These are phyloP conservation scores for Trichoderma lentiforme DNA, from an alignment of 2,329 filamentous ascomycete genomes.

Conservation along the genomic window DNA sequence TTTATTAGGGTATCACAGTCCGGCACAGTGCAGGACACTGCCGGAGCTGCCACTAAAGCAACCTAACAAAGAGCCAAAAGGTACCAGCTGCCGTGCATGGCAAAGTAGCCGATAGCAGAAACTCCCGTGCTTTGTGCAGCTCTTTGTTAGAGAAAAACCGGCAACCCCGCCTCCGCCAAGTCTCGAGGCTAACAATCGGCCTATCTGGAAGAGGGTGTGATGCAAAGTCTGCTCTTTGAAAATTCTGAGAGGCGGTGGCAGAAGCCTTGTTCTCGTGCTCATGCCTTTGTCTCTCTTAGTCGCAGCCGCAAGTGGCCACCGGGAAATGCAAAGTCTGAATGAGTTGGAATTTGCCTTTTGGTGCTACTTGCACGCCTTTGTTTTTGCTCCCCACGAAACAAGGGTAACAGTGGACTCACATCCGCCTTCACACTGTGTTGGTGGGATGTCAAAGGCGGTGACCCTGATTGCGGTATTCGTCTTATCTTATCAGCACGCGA, in stretches of 20 bases:
- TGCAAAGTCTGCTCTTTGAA: slow-evolving; percentile 14
- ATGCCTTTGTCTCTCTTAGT: background rate
- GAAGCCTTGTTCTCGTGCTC: background rate
- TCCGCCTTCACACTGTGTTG: background rate
- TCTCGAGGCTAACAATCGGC: background rate
- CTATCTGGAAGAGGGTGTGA: slow-evolving; percentile 9
- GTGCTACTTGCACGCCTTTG: background rate
- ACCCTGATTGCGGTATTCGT: background rate
- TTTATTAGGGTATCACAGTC: slow-evolving; percentile 18
- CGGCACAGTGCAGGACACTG: slow-evolving; percentile 9
- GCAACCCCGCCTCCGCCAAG: slow-evolving; percentile 10
- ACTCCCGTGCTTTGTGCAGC: background rate
- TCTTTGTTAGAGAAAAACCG: background rate
- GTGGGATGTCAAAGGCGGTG: slow-evolving; percentile 19
- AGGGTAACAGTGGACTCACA: slow-evolving; percentile 2
- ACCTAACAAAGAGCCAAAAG: background rate
- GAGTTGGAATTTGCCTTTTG: background rate
- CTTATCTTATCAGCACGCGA: slow-evolving; percentile 23
- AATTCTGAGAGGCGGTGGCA: background rate
- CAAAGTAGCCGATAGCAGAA: slow-evolving; percentile 1
- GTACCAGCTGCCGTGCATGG: background rate
- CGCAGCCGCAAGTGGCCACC: background rate
- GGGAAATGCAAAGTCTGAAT: background rate
- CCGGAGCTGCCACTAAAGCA: background rate
- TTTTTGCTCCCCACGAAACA: background rate